Conservation (phyloP, 352 stramenopile species). For the Hyaloperonospora brassicae region DNA sequence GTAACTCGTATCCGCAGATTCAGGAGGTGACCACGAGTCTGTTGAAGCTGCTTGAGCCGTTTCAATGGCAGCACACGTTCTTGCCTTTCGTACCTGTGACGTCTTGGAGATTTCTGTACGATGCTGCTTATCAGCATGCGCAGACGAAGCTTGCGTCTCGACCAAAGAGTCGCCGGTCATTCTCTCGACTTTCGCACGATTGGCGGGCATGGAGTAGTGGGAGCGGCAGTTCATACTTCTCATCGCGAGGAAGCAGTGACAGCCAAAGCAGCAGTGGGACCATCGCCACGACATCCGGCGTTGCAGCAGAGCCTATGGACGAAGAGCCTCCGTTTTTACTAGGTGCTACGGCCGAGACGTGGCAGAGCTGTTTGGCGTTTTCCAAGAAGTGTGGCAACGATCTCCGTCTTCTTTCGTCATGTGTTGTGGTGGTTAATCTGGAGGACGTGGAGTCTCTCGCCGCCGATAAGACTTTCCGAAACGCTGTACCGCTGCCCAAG, state of each 20-base stretch:
- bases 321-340: constrained; percentile 64
- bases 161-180: constrained; percentile 48
- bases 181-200: constrained; percentile 48
- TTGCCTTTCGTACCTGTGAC: constrained; percentile 65
- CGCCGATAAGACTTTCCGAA: constrained; percentile 46
- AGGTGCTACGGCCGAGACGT: constrained; percentile 57
- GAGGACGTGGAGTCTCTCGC: constrained; percentile 44
- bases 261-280: constrained; percentile 14
- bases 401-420: constrained; percentile 41
- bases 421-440: constrained; percentile 63
- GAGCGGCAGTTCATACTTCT: constrained; percentile 21
- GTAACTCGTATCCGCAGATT: constrained; percentile 61
- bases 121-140: constrained; percentile 50
- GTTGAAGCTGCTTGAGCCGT: constrained; percentile 67
- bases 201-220: constrained; percentile 52
- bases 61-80: constrained; percentile 74
- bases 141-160: constrained; percentile 42
- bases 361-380: constrained; percentile 50
- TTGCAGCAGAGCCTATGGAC: constrained; percentile 6
- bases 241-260: constrained; percentile 23
- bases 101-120: constrained; percentile 63
- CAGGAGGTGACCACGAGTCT: constrained; percentile 68
- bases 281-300: constrained; percentile 4
- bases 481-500: constrained; percentile 51
- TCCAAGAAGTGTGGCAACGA: constrained; percentile 42